Conservation (phyloP, 2,329 filamentous ascomycete species). For the Trichoderma sp. region DNA sequence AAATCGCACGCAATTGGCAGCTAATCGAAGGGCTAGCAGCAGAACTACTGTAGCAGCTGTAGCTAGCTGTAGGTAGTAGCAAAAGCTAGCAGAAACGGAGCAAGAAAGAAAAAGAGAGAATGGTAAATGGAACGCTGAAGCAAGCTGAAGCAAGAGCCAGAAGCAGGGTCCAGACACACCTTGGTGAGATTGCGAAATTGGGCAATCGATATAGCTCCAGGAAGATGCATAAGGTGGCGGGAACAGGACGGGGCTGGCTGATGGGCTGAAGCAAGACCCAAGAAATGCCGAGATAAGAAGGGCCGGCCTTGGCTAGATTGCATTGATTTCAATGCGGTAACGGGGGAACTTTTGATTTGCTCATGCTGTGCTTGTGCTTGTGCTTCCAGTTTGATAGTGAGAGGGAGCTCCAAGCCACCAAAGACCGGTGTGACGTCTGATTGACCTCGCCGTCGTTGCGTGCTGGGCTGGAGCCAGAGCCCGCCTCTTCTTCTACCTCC, state of each 20-base stretch:
- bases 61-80: background rate
- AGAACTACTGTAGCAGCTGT: background rate
- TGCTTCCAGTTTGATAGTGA: background rate
- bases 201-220: constrained; percentile 6
- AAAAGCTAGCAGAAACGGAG: background rate
- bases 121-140: background rate
- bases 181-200: constrained; percentile 1
- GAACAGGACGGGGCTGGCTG: background rate
- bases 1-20: background rate
- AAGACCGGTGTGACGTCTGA: constrained; percentile 15
- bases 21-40: background rate
- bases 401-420: background rate
- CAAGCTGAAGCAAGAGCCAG: background rate
- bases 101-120: background rate
- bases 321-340: background rate
- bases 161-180: background rate
- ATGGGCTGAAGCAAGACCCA: constrained; percentile 4
- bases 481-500: background rate
- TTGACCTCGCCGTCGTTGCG: background rate
- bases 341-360: background rate
- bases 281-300: constrained; percentile 14
- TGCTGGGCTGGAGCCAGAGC: background rate
- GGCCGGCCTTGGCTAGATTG: background rate
- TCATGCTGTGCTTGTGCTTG: background rate
- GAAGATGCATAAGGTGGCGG: constrained; percentile 4